Percentiles rank a stretch among this genome's conserved stretches.
Conservation (phyloP, 2,329 filamentous ascomycete genomes). For the Lasiodiplodia sp. region DNA sequence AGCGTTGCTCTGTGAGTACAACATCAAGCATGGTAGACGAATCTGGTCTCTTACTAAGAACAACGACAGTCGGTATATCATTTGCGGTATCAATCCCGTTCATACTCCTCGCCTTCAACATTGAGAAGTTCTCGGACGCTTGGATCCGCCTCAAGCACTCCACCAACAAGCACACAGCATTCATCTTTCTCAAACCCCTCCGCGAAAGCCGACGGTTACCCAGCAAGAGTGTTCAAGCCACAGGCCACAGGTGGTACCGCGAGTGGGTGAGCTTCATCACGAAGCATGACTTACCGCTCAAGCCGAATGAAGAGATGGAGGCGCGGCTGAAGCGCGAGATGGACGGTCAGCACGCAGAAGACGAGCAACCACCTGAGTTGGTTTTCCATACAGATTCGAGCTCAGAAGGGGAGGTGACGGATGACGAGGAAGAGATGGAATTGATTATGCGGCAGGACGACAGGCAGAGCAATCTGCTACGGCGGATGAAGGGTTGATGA, state of each 20-base stretch:
- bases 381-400: not conserved
- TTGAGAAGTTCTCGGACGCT: constrained; percentile 46
- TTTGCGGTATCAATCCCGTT: constrained; percentile 62
- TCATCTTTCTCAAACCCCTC: constrained; percentile 8
- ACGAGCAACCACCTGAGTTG: not conserved
- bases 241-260: not conserved
- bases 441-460: not conserved
- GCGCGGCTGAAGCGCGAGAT: not conserved
- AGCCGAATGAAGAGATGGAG: not conserved
- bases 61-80: constrained; percentile 55
- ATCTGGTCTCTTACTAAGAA: constrained; percentile 55
- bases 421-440: not conserved
- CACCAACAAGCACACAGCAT: constrained; percentile 3
- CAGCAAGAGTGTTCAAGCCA: not conserved
- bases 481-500: not conserved
- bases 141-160: constrained; percentile 16
- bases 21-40: constrained; percentile 31
- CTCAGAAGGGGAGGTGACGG: not conserved
- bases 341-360: not conserved
- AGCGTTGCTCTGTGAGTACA: constrained; percentile 41
- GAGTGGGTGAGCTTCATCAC: constrained; percentile 13
- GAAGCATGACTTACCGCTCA: constrained; percentile 13
- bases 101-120: constrained; percentile 54
- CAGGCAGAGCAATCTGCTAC: not conserved
- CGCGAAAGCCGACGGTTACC: not conserved